These are phyloP conservation scores for Cucurbita moschata DNA, from an alignment of 306 rosid genomes.

Conservation along the genomic window DNA sequence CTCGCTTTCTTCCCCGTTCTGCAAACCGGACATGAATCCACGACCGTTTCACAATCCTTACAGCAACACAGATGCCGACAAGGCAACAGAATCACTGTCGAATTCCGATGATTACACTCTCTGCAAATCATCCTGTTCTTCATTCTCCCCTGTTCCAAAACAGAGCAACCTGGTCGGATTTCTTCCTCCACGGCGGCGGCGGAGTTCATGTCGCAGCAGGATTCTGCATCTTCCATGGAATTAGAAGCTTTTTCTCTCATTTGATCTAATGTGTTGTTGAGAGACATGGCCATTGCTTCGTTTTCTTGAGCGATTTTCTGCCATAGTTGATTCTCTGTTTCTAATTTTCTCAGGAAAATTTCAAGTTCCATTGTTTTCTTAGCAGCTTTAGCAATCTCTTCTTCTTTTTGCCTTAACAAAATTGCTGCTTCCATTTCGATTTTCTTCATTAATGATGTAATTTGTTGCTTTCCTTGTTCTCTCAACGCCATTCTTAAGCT, in stretches of 20 bases:
- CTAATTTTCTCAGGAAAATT: slow-evolving; percentile 29
- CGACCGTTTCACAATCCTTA: slow-evolving; percentile 39
- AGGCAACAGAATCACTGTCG: slow-evolving; percentile 55
- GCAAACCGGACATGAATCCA: slow-evolving; percentile 67
- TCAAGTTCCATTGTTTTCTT: slow-evolving; percentile 39
- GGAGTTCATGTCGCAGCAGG: slow-evolving; percentile 29
- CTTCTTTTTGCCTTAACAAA: slow-evolving; percentile 34
- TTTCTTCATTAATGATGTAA: slow-evolving; percentile 18
- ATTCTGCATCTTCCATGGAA: slow-evolving; percentile 34
- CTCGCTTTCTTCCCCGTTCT: slow-evolving; percentile 39
- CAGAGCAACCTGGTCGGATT: slow-evolving; percentile 9
- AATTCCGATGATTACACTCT: slow-evolving; percentile 26
- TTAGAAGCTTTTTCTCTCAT: slow-evolving; percentile 24
- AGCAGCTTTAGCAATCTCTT: slow-evolving; percentile 30
- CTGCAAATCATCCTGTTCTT: slow-evolving; percentile 23
- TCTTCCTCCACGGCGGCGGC: not conserved
- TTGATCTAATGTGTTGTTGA: slow-evolving; percentile 38
- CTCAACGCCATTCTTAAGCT: slow-evolving; percentile 27
- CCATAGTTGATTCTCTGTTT: slow-evolving; percentile 49
- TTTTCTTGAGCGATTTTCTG: slow-evolving; percentile 39
- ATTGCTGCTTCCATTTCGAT: slow-evolving; percentile 16
- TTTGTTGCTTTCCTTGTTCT: slow-evolving; percentile 40
- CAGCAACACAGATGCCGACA: slow-evolving; percentile 80
- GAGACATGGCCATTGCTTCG: slow-evolving; percentile 32
- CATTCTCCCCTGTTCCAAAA: not conserved